phyloP scores from a whole-genome alignment of 352 stramenopile genomes.

The Globisporangium radiosum region DNA sequence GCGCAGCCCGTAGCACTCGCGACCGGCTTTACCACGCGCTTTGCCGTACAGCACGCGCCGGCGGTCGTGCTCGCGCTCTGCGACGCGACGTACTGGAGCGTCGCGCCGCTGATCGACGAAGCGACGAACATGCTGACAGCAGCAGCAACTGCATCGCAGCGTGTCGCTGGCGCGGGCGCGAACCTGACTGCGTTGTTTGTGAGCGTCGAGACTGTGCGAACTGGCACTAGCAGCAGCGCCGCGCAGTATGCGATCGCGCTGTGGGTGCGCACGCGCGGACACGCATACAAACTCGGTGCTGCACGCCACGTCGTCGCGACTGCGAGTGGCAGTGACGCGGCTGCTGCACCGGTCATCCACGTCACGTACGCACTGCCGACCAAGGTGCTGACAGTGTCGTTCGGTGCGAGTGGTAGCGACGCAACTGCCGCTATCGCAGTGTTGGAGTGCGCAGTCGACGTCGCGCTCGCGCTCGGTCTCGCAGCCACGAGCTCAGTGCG shows the following conservation, averaged over 20 bases:
- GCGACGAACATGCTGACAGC: constrained; percentile 15
- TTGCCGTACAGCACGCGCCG: constrained; percentile 26
- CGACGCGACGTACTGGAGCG: constrained; percentile 65
- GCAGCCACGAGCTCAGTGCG: constrained; percentile 23
- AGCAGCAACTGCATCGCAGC: neutral
- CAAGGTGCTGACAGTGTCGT: constrained; percentile 31
- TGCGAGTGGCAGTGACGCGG: neutral
- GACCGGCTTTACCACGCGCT: constrained; percentile 39
- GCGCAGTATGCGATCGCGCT: constrained; percentile 30
- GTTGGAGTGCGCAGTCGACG: constrained; percentile 52
- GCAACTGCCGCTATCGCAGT: constrained; percentile 7
- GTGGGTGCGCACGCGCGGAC: constrained; percentile 35
- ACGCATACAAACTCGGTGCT: constrained; percentile 25
- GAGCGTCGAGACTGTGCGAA: constrained; percentile 11
- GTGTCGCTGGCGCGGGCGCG: constrained; percentile 6
- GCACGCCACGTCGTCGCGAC: constrained; percentile 24
- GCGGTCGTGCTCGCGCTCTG: constrained; percentile 48
- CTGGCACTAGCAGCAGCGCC: constrained; percentile 5
- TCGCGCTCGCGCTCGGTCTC: constrained; percentile 38
- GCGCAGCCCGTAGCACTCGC: constrained; percentile 23
- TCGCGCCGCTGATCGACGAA: constrained; percentile 40
- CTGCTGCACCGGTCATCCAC: constrained; percentile 15
- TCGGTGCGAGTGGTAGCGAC: constrained; percentile 21
- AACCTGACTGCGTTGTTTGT: constrained; percentile 33
- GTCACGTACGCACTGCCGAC: constrained; percentile 39